Conservation (phyloP, 177 flowering plant species). For the Tripterygium wilfordii region DNA sequence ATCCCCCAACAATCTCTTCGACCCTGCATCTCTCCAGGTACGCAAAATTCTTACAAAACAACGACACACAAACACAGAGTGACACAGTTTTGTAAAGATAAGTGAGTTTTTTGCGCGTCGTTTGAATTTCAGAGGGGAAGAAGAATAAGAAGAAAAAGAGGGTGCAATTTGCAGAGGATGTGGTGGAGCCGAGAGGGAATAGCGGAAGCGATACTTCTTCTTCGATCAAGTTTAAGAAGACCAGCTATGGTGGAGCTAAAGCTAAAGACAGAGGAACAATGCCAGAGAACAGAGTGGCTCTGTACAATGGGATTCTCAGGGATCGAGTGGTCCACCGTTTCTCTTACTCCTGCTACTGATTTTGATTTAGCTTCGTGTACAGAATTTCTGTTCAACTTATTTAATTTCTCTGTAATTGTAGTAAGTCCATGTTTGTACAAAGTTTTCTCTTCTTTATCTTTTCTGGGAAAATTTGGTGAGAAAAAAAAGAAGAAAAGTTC, state of each 20-base stretch:
- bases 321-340: constrained; percentile 52
- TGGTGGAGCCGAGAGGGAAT: constrained; percentile 60
- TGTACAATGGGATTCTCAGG: constrained; percentile 72
- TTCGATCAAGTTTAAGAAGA: constrained; percentile 7
- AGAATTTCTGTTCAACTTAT: too few species aligned
- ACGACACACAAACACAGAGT: too few species aligned
- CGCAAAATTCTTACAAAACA: too few species aligned
- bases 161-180: constrained; percentile 74
- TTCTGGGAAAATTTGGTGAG: too few species aligned
- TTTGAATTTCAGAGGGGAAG: constrained; percentile 45
- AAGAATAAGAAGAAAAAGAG: constrained; percentile 48
- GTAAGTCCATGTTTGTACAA: too few species aligned
- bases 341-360: constrained; percentile 45
- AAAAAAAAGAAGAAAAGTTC: too few species aligned
- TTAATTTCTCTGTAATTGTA: too few species aligned
- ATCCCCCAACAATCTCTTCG: constrained; percentile 20
- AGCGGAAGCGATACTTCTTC: constrained; percentile 28
- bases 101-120: too few species aligned
- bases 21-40: constrained; percentile 59
- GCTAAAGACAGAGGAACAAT: constrained; percentile 28
- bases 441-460: too few species aligned
- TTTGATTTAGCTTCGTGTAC: too few species aligned
- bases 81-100: too few species aligned
- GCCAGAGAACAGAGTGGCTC: constrained; percentile 66
- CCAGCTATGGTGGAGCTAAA: neutral